Conservation (phyloP, 2,329 filamentous ascomycete species). For the Lachnellula occidentalis region DNA sequence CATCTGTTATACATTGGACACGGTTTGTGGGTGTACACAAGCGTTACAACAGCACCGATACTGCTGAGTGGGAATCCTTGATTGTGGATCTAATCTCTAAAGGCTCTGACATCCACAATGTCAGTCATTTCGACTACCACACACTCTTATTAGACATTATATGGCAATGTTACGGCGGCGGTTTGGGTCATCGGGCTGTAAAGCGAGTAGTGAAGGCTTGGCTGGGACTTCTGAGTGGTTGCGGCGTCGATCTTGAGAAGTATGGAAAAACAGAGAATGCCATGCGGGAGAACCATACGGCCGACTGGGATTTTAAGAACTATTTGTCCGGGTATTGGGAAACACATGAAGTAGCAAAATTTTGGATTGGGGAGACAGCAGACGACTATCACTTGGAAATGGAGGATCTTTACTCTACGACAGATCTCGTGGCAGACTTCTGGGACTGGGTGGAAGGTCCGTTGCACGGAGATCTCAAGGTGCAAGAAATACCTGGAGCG, state of each 20-base stretch:
- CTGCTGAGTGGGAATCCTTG: background rate
- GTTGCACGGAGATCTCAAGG: background rate
- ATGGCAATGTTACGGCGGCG: too few species aligned
- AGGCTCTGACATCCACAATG: background rate
- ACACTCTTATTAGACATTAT: too few species aligned
- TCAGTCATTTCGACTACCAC: too few species aligned
- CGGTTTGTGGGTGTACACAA: background rate
- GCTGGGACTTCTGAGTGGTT: background rate
- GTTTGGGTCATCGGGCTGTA: background rate
- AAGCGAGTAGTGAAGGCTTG: background rate
- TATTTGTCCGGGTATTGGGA: background rate
- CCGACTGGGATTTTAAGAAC: background rate
- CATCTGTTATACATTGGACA: background rate
- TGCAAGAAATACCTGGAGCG: background rate
- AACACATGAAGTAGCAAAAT: background rate
- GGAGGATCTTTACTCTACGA: background rate
- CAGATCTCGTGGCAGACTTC: background rate
- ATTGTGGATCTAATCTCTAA: background rate
- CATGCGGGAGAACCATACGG: background rate
- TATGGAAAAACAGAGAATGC: slow-evolving; percentile 3
- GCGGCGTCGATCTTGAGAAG: background rate
- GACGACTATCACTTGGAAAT: background rate
- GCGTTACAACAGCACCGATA: background rate
- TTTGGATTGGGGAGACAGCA: background rate
- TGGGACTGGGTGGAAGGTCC: background rate